These are phyloP conservation scores for Exophiala dermatitidis DNA, from an alignment of 2,329 filamentous ascomycete genomes.

Conservation along the genomic window DNA sequence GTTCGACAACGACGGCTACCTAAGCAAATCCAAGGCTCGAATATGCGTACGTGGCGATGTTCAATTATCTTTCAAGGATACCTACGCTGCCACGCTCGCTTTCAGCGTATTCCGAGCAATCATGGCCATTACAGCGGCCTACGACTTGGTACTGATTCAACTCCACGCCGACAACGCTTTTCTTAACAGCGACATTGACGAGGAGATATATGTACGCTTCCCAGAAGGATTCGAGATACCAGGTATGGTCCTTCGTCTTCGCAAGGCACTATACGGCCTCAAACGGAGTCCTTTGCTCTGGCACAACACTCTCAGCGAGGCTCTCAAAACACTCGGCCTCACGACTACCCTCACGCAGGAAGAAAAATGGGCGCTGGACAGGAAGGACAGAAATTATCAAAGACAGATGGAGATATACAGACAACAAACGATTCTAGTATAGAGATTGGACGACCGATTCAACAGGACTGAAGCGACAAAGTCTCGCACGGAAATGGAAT, in stretches of 20 bases:
- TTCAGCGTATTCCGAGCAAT: slow-evolving; percentile 20
- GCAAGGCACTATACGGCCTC: slow-evolving; percentile 26
- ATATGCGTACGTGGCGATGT: slow-evolving; percentile 15
- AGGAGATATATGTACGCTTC: slow-evolving; percentile 13
- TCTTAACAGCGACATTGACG: slow-evolving; percentile 19
- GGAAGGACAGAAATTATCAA: no score
- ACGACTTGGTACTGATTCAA: slow-evolving; percentile 22
- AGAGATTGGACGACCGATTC: no score
- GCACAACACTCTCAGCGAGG: slow-evolving; percentile 7
- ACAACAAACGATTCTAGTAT: no score
- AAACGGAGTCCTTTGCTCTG: slow-evolving; percentile 24
- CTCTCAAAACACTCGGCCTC: no score
- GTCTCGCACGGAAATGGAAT: no score
- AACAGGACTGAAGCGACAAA: no score
- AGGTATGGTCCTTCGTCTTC: slow-evolving; percentile 13
- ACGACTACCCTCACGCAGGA: no score
- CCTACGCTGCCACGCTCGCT: slow-evolving; percentile 19
- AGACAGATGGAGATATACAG: no score
- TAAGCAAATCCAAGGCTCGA: slow-evolving; percentile 13
- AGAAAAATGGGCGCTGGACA: no score
- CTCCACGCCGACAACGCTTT: slow-evolving; percentile 28
- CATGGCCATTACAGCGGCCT: slow-evolving; percentile 25
- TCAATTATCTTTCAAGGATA: slow-evolving; percentile 12
- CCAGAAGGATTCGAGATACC: slow-evolving; percentile 18
- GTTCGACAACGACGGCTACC: neutral